These are phyloP conservation scores for Chimonanthus praecox DNA, from an alignment of 164 flowering plant genomes.

Conservation along the genomic window DNA sequence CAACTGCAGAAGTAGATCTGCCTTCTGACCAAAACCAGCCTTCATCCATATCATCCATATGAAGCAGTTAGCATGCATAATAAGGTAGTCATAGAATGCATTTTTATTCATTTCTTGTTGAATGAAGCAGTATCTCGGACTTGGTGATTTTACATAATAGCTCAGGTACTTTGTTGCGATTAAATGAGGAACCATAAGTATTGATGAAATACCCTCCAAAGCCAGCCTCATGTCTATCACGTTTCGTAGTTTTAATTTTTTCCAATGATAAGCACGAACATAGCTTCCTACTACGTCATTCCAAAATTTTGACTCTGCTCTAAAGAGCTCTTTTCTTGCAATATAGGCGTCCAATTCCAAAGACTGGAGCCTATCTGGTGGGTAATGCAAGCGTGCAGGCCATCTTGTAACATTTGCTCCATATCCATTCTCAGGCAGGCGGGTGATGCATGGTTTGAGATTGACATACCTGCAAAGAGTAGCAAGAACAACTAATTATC, in stretches of 20 bases:
- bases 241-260: slow-evolving; percentile 55
- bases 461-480: slow-evolving; percentile 57
- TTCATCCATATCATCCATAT: neutral
- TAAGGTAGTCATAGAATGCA: neutral
- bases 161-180: neutral
- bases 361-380: slow-evolving; percentile 86
- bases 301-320: slow-evolving; percentile 85
- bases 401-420: slow-evolving; percentile 71
- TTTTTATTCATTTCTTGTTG: neutral
- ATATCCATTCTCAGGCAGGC: slow-evolving; percentile 78
- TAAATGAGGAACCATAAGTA: neutral
- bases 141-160: neutral
- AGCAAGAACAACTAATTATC: neutral
- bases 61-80: neutral
- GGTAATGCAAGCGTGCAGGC: slow-evolving; percentile 76
- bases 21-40: neutral
- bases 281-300: slow-evolving; percentile 58
- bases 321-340: slow-evolving; percentile 81
- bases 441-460: slow-evolving; percentile 79
- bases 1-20: neutral
- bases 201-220: slow-evolving; percentile 72
- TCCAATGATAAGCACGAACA: slow-evolving; percentile 69
- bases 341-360: slow-evolving; percentile 74
- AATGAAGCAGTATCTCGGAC: neutral
- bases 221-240: slow-evolving; percentile 96